A percentile compares a stretch with the other conserved stretches of the same genome.
phyloP scores from a whole-genome alignment of 2,329 filamentous ascomycete species.

The Sporothrix protearum region DNA sequence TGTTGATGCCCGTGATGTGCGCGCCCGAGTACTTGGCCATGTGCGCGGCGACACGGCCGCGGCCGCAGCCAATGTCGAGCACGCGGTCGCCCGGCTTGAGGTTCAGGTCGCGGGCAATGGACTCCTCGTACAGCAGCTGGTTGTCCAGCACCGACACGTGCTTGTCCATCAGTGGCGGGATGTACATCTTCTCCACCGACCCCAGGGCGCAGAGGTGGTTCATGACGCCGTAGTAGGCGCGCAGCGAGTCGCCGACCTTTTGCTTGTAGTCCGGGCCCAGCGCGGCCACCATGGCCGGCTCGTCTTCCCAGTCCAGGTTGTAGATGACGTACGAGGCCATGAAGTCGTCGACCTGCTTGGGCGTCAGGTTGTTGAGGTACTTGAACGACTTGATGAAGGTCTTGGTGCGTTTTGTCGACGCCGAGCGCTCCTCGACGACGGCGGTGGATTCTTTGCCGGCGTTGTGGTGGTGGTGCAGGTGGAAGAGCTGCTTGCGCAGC shows the following conservation, averaged over 20 bases:
- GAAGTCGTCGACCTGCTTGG: conserved; percentile 52
- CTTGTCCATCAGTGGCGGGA: conserved; percentile 51
- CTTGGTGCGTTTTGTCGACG: conserved; percentile 47
- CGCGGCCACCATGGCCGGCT: conserved; percentile 45
- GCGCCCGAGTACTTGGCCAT: conserved; percentile 49
- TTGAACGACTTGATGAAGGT: conserved; percentile 50
- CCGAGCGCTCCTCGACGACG: conserved; percentile 42
- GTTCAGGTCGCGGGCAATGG: conserved; percentile 46
- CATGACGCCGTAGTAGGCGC: conserved; percentile 51
- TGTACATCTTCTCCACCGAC: conserved; percentile 58
- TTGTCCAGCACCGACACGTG: conserved; percentile 49
- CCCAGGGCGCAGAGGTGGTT: conserved; percentile 54
- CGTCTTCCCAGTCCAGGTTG: conserved; percentile 53
- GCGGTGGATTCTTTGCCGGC: conserved; percentile 16
- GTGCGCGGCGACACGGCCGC: conserved; percentile 52
- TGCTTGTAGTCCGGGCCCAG: conserved; percentile 49
- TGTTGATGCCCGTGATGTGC: conserved; percentile 50
- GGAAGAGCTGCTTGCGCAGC: conserved; percentile 22
- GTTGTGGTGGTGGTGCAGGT: not conserved
- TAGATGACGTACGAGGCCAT: conserved; percentile 57
- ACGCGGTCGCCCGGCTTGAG: conserved; percentile 46
- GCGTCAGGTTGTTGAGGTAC: conserved; percentile 47
- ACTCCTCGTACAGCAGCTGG: conserved; percentile 52
- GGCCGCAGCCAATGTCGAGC: conserved; percentile 51
- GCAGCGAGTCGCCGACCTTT: conserved; percentile 50